Evolutionary conservation across 768 basidiomycete species (phyloP), one percentile per base, ranked within the genome.

Genomic region (Tephrocybe sp.): DNA sequence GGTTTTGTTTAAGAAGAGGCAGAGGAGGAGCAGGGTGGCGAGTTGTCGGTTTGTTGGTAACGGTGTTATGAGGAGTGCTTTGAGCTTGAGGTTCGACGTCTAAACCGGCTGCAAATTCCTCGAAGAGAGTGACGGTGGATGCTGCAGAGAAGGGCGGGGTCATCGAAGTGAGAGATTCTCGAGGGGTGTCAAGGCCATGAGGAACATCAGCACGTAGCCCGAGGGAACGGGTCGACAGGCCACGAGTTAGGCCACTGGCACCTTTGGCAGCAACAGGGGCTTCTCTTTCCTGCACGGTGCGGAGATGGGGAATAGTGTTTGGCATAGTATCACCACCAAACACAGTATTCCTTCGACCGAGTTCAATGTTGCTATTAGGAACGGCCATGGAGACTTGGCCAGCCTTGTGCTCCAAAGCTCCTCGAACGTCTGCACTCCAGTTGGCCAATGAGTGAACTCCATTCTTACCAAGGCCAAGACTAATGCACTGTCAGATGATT

Each of bases 381-480:
- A 72, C 58, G 13, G 69, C 62, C 28, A 67, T 66, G 55, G 76
- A 30, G 15, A 21, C 67, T 41, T 74, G 71, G 2, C 62, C 72
- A 44, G 69, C 63, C 44, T 70, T 72, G 41, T 44, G 62, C 41
- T 82, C 78, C 21, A 84, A 54, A 5, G 76, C 78, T 48, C 64
- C 71, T 52, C 75, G 72, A 30, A 84, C 64, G n/a, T 86, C 84
- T 4, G 70, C 70, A 51, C 73, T 70, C 83, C 78, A 84, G 15
- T 64, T 62, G 4, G 78, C 64, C 39, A 81, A 62, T 30, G 79
- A 72, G 38, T 80, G 77, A 9, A 78, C 53, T 15, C 78, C 79
- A 48, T 82, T 82, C 60, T 80, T 83, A 35, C 80, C 80, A 30
- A 88, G 78, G 53, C 80, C 72, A 24, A 87, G 73, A 54, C 86